These are phyloP conservation scores for Candida koratica DNA, from an alignment of 805 yeast genomes.

Conservation along the genomic window DNA sequence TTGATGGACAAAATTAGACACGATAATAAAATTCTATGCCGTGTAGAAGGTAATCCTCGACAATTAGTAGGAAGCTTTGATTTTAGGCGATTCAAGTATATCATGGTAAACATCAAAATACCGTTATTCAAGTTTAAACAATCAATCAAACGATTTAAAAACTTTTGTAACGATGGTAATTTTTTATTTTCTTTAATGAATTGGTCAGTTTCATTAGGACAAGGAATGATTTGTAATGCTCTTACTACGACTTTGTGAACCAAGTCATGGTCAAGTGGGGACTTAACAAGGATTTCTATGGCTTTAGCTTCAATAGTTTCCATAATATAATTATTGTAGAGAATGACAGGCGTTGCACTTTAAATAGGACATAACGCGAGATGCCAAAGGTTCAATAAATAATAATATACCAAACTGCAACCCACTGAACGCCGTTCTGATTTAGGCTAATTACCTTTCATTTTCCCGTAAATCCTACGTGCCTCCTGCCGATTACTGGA, in stretches of 20 bases:
- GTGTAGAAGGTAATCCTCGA: constrained; percentile 73
- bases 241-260: constrained; percentile 62
- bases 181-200: constrained; percentile 30
- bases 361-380: constrained; percentile 1
- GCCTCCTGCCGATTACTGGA: not conserved
- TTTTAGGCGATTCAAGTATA: constrained; percentile 61
- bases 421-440: not conserved
- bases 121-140: constrained; percentile 80
- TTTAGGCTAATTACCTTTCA: constrained; percentile 1
- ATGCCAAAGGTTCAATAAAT: not conserved
- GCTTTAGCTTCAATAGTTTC: constrained; percentile 43
- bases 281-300: constrained; percentile 22
- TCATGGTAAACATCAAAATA: constrained; percentile 67
- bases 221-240: constrained; percentile 65
- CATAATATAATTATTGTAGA: constrained; percentile 6
- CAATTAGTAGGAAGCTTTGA: constrained; percentile 64
- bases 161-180: constrained; percentile 69
- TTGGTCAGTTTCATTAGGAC: constrained; percentile 33
- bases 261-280: constrained; percentile 66
- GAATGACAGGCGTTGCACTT: not conserved
- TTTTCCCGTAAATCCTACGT: not conserved
- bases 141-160: constrained; percentile 66
- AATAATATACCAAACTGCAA: not conserved
- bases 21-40: constrained; percentile 73
- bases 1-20: constrained; percentile 71